Evolutionary conservation across 805 yeast genomes (phyloP).

Genomic region (Maudiozyma serrabonitensis): DNA sequence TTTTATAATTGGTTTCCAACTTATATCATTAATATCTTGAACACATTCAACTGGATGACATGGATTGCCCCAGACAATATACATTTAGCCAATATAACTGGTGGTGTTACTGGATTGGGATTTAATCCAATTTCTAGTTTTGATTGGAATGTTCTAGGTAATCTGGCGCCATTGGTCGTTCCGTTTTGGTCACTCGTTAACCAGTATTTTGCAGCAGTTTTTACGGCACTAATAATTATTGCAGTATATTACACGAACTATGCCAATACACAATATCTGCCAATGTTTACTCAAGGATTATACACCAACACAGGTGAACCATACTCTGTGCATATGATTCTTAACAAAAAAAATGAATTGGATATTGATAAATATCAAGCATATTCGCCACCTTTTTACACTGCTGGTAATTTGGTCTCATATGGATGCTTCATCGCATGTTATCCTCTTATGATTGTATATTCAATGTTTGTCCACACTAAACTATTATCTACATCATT

Average conservation of each 20-base stretch:
- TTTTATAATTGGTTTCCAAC: constrained; percentile 39
- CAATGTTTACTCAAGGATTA: constrained; percentile 40
- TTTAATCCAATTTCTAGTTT: constrained; percentile 44
- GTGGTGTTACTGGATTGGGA: constrained; percentile 39
- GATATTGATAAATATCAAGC: constrained; percentile 38
- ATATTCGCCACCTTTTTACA: constrained; percentile 59
- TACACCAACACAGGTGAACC: constrained; percentile 43
- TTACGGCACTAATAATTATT: constrained; percentile 29
- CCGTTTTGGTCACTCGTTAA: constrained; percentile 36
- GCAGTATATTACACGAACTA: constrained; percentile 34
- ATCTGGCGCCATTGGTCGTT: constrained; percentile 30
- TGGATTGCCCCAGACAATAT: constrained; percentile 48
- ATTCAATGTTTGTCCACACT: constrained; percentile 40
- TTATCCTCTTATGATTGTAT: constrained; percentile 46
- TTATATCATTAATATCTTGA: constrained; percentile 34
- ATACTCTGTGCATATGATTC: constrained; percentile 38
- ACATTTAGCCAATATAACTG: constrained; percentile 41
- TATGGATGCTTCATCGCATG: constrained; percentile 50
- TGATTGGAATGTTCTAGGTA: constrained; percentile 40
- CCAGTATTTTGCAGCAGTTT: constrained; percentile 28
- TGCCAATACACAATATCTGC: constrained; percentile 32
- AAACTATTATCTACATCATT: constrained; percentile 30
- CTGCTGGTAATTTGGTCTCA: constrained; percentile 50
- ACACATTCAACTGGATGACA: constrained; percentile 44
- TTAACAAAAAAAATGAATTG: constrained; percentile 35